phyloP scores from a whole-genome alignment of 2,329 filamentous ascomycete genomes.

The Diplodia mutila region DNA sequence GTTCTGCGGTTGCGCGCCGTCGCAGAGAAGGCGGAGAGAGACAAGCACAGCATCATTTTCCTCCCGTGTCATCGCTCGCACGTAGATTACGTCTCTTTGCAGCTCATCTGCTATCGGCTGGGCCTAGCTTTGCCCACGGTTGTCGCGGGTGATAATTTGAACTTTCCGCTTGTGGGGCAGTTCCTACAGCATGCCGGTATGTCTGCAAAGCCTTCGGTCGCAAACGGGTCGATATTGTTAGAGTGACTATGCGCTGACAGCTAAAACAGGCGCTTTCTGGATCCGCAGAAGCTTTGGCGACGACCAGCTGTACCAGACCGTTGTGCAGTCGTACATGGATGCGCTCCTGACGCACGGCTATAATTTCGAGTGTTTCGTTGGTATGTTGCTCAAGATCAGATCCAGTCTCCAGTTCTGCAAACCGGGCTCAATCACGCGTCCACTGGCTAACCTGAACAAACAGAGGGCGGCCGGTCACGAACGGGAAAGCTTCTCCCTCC shows the following conservation, averaged over 20 bases:
- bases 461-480: conserved; percentile 86
- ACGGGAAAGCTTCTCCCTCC: conserved; percentile 93
- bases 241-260: conserved; percentile 6
- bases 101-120: conserved; percentile 92
- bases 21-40: conserved; percentile 77
- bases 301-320: conserved; percentile 83
- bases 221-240: background rate
- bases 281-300: conserved; percentile 92
- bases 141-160: conserved; percentile 93
- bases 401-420: background rate
- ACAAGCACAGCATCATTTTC: conserved; percentile 96
- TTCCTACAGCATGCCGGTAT: conserved; percentile 89
- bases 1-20: conserved; percentile 80
- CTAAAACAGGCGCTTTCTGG: conserved; percentile 77
- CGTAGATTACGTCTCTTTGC: conserved; percentile 92
- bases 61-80: conserved; percentile 93
- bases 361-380: conserved; percentile 95
- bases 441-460: background rate
- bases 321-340: conserved; percentile 97
- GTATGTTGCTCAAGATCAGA: background rate
- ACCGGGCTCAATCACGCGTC: background rate
- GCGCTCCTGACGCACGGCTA: conserved; percentile 86
- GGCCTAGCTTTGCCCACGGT: conserved; percentile 88
- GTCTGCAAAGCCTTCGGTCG: conserved; percentile 30
- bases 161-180: conserved; percentile 84